Base-by-base conservation (phyloP, 768 basidiomycete genomes). In the Tylopilus subfusipes region DNA sequence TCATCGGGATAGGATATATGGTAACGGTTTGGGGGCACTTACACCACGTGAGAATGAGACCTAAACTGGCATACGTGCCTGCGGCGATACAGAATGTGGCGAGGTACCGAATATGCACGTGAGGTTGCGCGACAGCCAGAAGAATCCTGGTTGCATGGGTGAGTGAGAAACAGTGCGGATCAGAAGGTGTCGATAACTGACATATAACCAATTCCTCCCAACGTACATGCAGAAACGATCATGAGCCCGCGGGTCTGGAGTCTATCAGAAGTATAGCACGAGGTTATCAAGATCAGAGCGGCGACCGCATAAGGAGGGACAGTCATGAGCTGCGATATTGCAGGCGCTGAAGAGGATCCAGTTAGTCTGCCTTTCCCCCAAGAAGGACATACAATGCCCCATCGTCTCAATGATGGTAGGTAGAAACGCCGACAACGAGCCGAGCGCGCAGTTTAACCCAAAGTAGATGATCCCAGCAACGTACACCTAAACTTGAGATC, bases 331-430 rank as follows among this genome's bases (percentile, higher is more conserved):
- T 82, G 79, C 0, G 76, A 74, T 42, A 76, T 54, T 4, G 78
- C 79, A 46, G 72, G 62, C 16, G 74, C 78, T 79, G 48, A 13
- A 21, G 48, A 53, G 9, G 34, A 29, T 10, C 8, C 66, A 30
- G 29, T n/a, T 8, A 12, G 21, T 59, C 34, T 51, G 34, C 21
- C 13, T 5, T 29, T 22, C 18, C 3, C 13, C 21, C 4, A 1
- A n/a, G 24, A 29, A 2, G 38, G 43, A 59, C 75, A 25, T 59
- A 80, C 78, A 74, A 61, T 71, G 72, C 9, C 76, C 78, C 64
- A 80, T 78, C 0, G 78, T 80, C 55, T 69, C 73, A 27, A 83
- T 79, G 60, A 83, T 81, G 0, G 80, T 82, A 2, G 81, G 81
- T 21, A 82, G 66, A 67, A 82, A 82, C 1, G 81, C 78, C 3